Evolutionary conservation across 495 filamentous ascomycete species (phyloP).

Genomic region (Lasiosphaeria miniovina): DNA sequence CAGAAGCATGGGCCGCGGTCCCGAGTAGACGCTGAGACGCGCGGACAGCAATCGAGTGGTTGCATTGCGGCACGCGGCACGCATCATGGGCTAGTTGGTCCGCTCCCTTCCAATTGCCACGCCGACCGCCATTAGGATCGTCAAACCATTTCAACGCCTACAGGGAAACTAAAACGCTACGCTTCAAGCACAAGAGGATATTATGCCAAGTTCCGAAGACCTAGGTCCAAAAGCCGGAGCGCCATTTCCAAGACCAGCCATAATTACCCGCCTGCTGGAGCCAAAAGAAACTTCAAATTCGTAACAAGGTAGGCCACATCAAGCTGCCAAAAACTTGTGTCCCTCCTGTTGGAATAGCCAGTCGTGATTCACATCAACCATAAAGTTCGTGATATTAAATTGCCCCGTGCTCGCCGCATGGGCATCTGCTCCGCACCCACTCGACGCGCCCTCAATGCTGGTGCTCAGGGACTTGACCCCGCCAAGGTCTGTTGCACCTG

Average conservation of each 20-base stretch:
- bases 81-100: no score
- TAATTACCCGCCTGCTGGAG: neutral
- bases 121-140: no score
- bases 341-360: slow-evolving; percentile 54
- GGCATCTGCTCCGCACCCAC: slow-evolving; percentile 5
- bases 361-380: slow-evolving; percentile 61
- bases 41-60: no score
- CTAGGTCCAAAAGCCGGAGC: slow-evolving; percentile 1
- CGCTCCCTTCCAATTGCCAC: no score
- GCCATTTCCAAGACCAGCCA: slow-evolving; percentile 4
- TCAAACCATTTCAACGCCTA: no score
- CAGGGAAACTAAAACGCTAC: neutral
- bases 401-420: slow-evolving; percentile 37
- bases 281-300: neutral
- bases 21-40: no score
- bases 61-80: no score
- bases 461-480: slow-evolving; percentile 10
- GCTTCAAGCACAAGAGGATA: slow-evolving; percentile 5
- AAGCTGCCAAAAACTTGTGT: slow-evolving; percentile 24
- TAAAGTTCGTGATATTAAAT: slow-evolving; percentile 65
- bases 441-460: slow-evolving; percentile 4
- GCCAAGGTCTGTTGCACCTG: slow-evolving; percentile 24
- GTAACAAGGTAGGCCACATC: neutral
- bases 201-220: neutral
- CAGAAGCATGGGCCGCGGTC: no score